Conservation (phyloP, 176 grass and related monocot species). For the Bolboschoenus planiculmis region DNA sequence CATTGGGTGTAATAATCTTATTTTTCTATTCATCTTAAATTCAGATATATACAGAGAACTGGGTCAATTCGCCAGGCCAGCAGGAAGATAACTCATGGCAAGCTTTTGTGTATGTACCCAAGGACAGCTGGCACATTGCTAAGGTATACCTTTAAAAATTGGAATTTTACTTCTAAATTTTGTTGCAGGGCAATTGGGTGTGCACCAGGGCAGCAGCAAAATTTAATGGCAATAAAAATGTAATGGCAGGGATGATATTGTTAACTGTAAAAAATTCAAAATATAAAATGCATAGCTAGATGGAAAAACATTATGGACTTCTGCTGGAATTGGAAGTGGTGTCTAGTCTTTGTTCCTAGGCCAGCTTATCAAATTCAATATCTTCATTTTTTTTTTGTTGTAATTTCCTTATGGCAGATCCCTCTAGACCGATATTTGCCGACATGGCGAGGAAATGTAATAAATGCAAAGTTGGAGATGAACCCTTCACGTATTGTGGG, state of each 20-base stretch:
- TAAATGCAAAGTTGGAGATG: constrained; percentile 67
- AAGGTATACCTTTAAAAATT: constrained; percentile 46
- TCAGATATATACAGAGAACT: constrained; percentile 98
- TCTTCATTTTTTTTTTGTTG: neutral
- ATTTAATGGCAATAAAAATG: neutral
- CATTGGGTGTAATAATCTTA: constrained; percentile 6
- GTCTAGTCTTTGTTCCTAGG: neutral
- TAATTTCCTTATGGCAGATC: constrained; percentile 44
- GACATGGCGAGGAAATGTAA: constrained; percentile 82
- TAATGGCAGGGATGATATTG: neutral
- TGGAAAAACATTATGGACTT: neutral
- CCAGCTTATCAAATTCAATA: neutral
- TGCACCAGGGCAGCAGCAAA: neutral
- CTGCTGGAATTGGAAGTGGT: neutral
- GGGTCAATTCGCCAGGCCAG: constrained; percentile 87
- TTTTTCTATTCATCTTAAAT: constrained; percentile 11
- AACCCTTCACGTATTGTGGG: constrained; percentile 82
- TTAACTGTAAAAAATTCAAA: neutral
- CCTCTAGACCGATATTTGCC: constrained; percentile 68
- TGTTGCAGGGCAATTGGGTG: neutral
- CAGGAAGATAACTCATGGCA: constrained; percentile 97
- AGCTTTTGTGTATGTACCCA: constrained; percentile 66
- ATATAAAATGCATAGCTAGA: neutral
- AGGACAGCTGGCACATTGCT: constrained; percentile 46
- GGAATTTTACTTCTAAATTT: neutral